phyloP scores from a whole-genome alignment of 768 basidiomycete genomes.

The Gelatoporia subvermispora region DNA sequence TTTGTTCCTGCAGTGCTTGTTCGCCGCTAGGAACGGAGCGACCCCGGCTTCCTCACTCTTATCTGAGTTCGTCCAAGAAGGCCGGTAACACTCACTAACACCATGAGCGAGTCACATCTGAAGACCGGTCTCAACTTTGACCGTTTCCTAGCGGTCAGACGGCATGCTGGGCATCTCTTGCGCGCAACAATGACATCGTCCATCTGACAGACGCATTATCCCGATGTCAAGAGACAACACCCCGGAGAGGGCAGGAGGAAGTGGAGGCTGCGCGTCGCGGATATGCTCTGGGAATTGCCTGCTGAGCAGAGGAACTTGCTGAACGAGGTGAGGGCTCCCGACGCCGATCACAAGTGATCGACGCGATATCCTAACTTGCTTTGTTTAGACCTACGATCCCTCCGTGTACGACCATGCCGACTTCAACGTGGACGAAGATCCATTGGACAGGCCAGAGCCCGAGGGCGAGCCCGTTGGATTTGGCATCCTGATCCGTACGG shows the following conservation, averaged over 20 bases:
- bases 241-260: constrained; percentile 53
- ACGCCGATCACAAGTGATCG: background rate
- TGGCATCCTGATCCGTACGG: constrained; percentile 68
- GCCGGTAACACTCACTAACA: background rate
- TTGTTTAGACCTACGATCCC: background rate
- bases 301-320: constrained; percentile 18
- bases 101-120: constrained; percentile 3
- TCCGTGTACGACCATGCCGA: constrained; percentile 16
- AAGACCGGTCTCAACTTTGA: constrained; percentile 9
- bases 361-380: background rate
- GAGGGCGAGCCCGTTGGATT: constrained; percentile 43
- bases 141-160: constrained; percentile 16
- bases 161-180: background rate
- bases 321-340: background rate
- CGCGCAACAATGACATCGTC: background rate
- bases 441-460: constrained; percentile 41
- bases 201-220: constrained; percentile 33
- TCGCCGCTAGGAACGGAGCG: background rate
- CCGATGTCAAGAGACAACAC: constrained; percentile 36
- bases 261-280: constrained; percentile 48
- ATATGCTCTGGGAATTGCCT: constrained; percentile 42
- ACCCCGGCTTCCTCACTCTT: background rate
- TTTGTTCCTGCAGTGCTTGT: background rate
- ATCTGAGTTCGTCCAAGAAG: background rate
- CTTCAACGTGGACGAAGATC: constrained; percentile 44